phyloP scores from a whole-genome alignment of 768 basidiomycete genomes.

The Tylopilus intermedius region DNA sequence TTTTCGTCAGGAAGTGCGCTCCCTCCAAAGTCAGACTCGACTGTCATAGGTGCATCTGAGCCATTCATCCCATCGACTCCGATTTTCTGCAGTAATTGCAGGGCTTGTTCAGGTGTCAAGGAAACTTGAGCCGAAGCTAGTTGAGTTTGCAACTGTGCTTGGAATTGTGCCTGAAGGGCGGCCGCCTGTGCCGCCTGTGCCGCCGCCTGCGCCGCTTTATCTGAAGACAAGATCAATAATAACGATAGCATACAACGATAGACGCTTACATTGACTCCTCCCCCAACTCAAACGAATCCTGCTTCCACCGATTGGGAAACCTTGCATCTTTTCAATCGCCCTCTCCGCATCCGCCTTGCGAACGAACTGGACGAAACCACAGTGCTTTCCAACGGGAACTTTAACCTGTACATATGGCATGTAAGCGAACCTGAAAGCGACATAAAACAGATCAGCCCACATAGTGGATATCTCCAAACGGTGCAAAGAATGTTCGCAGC shows the following conservation, averaged over 20 bases:
- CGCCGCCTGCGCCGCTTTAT: slow-evolving; percentile 88
- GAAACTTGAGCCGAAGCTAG: slow-evolving; percentile 21
- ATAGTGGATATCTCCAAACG: slow-evolving; percentile 93
- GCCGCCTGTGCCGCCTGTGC: slow-evolving; percentile 78
- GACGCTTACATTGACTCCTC: slow-evolving; percentile 70
- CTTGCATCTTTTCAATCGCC: slow-evolving; percentile 96
- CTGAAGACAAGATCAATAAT: slow-evolving; percentile 34
- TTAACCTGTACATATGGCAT: slow-evolving; percentile 58
- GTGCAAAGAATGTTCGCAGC: slow-evolving; percentile 81
- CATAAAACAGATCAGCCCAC: slow-evolving; percentile 41
- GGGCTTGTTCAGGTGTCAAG: slow-evolving; percentile 58
- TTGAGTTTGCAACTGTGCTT: slow-evolving; percentile 35
- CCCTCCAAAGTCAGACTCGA: slow-evolving; percentile 13
- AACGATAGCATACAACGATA: background rate
- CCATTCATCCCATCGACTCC: slow-evolving; percentile 38
- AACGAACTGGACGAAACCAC: slow-evolving; percentile 94
- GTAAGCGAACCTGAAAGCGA: slow-evolving; percentile 4
- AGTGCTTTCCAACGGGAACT: slow-evolving; percentile 93
- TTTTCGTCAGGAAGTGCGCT: slow-evolving; percentile 23
- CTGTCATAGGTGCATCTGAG: slow-evolving; percentile 7
- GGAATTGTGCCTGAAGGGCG: slow-evolving; percentile 50
- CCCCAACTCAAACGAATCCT: slow-evolving; percentile 92
- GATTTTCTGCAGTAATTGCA: slow-evolving; percentile 57
- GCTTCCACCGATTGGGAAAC: slow-evolving; percentile 89
- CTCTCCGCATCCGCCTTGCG: slow-evolving; percentile 86